Evolutionary conservation across 31 red algal genomes (phyloP).

Genomic region (Endocladia muricata): DNA sequence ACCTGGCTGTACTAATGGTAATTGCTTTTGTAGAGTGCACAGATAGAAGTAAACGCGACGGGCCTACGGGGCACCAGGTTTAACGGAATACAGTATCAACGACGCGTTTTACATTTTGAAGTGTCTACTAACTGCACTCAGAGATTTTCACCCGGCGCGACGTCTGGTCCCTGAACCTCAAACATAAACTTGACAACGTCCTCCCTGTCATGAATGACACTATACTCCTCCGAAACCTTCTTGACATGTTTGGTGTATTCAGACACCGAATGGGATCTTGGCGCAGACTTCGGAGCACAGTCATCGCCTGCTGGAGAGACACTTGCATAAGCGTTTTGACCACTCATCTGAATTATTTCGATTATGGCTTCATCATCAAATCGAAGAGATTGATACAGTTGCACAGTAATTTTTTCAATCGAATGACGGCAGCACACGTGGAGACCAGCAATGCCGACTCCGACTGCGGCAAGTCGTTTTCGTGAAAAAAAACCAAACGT

Average conservation of each 20-base stretch:
- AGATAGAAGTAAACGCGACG: too few species aligned
- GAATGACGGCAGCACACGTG: not conserved
- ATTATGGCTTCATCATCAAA: conserved; percentile 5
- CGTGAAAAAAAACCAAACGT: not conserved
- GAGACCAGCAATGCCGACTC: not conserved
- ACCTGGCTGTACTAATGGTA: not conserved
- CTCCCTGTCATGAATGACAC: not conserved
- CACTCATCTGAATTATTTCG: conserved; percentile 12
- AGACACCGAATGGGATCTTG: not conserved
- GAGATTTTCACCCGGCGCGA: not conserved
- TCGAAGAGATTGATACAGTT: not conserved
- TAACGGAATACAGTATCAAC: not conserved
- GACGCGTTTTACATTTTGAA: not conserved
- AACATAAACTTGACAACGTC: not conserved
- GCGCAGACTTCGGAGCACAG: not conserved
- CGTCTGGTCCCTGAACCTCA: not conserved
- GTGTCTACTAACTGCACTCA: not conserved
- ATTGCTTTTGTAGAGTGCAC: not conserved
- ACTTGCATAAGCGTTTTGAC: not conserved
- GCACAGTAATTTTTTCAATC: not conserved
- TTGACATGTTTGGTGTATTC: not conserved
- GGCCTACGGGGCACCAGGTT: not conserved
- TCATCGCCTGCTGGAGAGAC: not conserved
- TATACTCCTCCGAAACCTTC: not conserved
- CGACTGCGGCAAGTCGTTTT: not conserved